These are phyloP conservation scores for Schwanniomyces vanrijiae DNA, from an alignment of 805 yeast genomes.

Conservation along the genomic window DNA sequence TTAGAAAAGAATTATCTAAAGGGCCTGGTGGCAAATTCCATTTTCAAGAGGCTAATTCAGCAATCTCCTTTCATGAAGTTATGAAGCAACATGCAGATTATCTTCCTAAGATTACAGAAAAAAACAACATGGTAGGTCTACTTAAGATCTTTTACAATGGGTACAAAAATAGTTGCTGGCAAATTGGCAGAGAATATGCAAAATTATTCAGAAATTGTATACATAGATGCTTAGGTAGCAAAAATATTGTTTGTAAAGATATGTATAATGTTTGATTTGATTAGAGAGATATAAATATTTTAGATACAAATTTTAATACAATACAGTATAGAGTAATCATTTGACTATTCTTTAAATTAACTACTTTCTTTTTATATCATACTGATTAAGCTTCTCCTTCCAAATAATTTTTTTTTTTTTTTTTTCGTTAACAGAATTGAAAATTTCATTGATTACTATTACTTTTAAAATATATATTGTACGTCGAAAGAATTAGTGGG, in stretches of 20 bases:
- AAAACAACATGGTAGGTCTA: slow-evolving; percentile 56
- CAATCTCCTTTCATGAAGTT: slow-evolving; percentile 40
- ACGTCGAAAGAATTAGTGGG: too few relatives aligned
- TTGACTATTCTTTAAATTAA: too few relatives aligned
- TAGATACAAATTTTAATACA: too few relatives aligned
- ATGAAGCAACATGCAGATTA: slow-evolving; percentile 42
- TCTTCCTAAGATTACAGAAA: slow-evolving; percentile 39
- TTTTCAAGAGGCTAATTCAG: slow-evolving; percentile 9
- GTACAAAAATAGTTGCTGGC: slow-evolving; percentile 47
- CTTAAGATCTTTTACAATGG: slow-evolving; percentile 43
- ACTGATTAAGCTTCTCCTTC: too few relatives aligned
- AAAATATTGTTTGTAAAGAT: slow-evolving; percentile 45
- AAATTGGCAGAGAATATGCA: slow-evolving; percentile 56
- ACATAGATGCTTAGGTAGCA: slow-evolving; percentile 52
- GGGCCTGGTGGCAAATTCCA: slow-evolving; percentile 23
- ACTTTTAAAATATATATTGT: too few relatives aligned
- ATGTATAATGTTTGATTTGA: slow-evolving; percentile 40
- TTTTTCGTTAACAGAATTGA: too few relatives aligned
- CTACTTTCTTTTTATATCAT: too few relatives aligned
- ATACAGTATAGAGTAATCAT: too few relatives aligned
- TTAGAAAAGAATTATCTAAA: slow-evolving; percentile 41
- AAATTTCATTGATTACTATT: too few relatives aligned
- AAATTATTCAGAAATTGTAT: slow-evolving; percentile 53
- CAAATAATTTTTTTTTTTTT: too few relatives aligned
- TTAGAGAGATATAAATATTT: too few relatives aligned